These are phyloP conservation scores for Aristolochia californica DNA, from an alignment of 164 flowering plant species.

Conservation along the genomic window DNA sequence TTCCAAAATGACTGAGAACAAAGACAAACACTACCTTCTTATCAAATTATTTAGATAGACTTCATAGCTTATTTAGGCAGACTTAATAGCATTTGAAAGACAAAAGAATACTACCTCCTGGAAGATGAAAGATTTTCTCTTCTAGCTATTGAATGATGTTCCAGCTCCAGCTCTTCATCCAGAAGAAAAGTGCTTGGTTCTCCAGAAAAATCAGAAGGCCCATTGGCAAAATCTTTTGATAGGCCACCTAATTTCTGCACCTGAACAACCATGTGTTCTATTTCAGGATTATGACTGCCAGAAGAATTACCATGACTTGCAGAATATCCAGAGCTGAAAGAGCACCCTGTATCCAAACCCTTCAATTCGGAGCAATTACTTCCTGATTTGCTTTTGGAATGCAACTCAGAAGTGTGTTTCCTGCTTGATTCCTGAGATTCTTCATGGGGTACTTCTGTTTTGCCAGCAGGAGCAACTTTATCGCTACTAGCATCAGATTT, in stretches of 20 bases:
- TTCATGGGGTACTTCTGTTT: constrained; percentile 8
- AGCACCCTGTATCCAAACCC: constrained; percentile 3
- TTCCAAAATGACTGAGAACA: too few species aligned
- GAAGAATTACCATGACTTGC: constrained; percentile 11
- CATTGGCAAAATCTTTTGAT: constrained; percentile 41
- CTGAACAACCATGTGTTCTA: constrained; percentile 8
- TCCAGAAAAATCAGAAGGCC: constrained; percentile 6
- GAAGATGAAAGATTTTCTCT: constrained; percentile 22
- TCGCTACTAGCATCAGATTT: constrained; percentile 8
- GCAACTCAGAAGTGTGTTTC: constrained; percentile 8
- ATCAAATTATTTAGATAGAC: too few species aligned
- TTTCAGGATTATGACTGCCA: constrained; percentile 9
- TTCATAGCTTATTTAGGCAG: too few species aligned
- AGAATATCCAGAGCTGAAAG: constrained; percentile 6
- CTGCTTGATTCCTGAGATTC: constrained; percentile 10
- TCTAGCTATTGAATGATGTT: constrained; percentile 26
- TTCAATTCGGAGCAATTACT: constrained; percentile 3
- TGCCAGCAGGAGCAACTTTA: constrained; percentile 10
- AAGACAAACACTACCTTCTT: too few species aligned
- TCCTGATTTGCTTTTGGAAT: constrained; percentile 1
- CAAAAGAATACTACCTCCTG: constrained; percentile 35
- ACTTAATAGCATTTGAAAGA: neutral
- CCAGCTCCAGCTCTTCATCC: constrained; percentile 85
- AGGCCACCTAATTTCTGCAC: constrained; percentile 21
- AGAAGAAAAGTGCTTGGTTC: constrained; percentile 59